Evolutionary conservation across 2,329 filamentous ascomycete genomes (phyloP), one percentile per base, ranked within the genome.

Genomic region (Pseudomassariella vexata): DNA sequence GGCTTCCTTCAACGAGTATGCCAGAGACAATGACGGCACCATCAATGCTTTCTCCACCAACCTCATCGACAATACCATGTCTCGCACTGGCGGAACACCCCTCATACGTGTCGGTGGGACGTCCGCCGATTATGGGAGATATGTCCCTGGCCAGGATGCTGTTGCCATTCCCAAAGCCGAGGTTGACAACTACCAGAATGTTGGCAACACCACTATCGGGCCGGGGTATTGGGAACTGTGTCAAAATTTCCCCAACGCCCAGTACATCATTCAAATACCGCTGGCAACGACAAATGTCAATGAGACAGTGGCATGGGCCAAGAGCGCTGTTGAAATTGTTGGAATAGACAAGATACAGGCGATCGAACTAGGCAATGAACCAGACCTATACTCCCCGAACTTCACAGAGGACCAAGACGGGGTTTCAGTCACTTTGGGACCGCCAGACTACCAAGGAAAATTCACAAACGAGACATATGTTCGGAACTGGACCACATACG

Each of bases 21-120:
- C 55, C 4, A 41, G 50, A 28, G 47, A 55, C 24, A 46, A 49
- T 30, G 38, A 48, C 15, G 52, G 53, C 19, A 49, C 48, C n/a
- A 19, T 40, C 11, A 60, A 60, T 19, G 30, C 31, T 8, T 60
- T 60, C 40, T 57, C 53, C 1, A 28, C 40, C 10, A 60, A 60
- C 30, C 47, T 60, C 19, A 54, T 60, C 24, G 35, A 52, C 11
- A 44, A 41, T 12, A 46, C 60, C 28, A 56, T 53, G 26, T 49
- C 47, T 6, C 50, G 57, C 17, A 60, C 55, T 0, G 53, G 53
- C 3, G 56, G 56, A 2, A 46, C 44, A 19, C 52, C 56, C 4
- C 49, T 55, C 27, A 60, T 60, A 22, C 45, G 56, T 9, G 40
- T 60, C 3, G 56, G 56, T 9, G 56, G 57, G 7, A 57, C 56